Evolutionary conservation across 2,329 filamentous ascomycete species (phyloP), one percentile per base, ranked within the genome.

Genomic region (Epichloe festucae): DNA sequence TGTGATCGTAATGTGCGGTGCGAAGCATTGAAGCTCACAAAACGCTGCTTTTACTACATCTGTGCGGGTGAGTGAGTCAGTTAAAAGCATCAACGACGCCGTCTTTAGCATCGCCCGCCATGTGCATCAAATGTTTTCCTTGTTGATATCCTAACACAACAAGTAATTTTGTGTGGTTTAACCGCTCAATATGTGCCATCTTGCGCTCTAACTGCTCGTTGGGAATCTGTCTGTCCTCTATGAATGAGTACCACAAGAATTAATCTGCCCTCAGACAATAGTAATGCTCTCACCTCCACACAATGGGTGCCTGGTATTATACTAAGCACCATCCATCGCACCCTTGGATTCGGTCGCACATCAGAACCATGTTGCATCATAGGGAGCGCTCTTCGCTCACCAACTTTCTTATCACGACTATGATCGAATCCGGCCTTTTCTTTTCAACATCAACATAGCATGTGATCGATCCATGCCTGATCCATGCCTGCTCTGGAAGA

Each of bases 261-360:
- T 31, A 39, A 17, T 15, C 19, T 39, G 34, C 15, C 15, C 31
- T 14, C n/a, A 7, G 43, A 51, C 49, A 51, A 51, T 51, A 50
- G 49, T 23, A 40, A 46, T 15, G 23, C 35, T 21, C 14, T 23
- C 43, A 50, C 17, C 12, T 21, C 27, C n/a, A n/a, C 43, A 23
- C 36, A 46, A 46, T 46, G 36, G 42, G 14, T 23, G 41, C 12
- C 45, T 51, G 12, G 17, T 42, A 51, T 51, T 42, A 48, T 48
- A 19, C 36, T 10, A 7, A 48, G 8, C 45, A 15, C 44, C 17
- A 5, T 34, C n/a, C 4, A 35, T 36, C 31, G 11, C 3, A 5
- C 2, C 4, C 11, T 7, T 2, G 7, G 10, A 46, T 14, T 19
- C 11, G 19, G 8, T 35, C 35, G 17, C 14, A 46, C n/a, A 7